Evolutionary conservation across 2,329 filamentous ascomycete genomes (phyloP), one percentile per base, ranked within the genome.

Genomic region (Spiromastix sp.): DNA sequence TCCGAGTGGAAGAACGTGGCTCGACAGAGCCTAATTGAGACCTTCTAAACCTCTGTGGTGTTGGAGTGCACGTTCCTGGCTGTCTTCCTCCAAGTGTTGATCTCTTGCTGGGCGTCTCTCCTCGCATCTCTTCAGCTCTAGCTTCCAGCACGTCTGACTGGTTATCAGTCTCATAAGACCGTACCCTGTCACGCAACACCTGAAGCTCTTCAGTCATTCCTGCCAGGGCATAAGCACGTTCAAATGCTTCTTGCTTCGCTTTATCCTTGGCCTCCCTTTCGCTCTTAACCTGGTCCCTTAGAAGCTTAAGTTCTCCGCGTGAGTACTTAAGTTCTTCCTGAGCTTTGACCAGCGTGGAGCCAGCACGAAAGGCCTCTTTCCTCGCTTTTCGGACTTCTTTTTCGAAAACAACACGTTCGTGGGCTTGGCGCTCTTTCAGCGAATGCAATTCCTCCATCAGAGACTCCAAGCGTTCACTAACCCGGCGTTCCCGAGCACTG

Each of bases 301-400:
- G 55, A 7, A 61, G 54, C 44, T 63, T 68, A 17, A 70, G 52
- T 41, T 68, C 67, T 1, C 46, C 49, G 39, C 57, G 58, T 4
- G 54, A 49, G 15, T 62, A 51, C 31, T 64, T 64, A 15, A 67
- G 42, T 39, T 67, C 62, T 39, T 75, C 71, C 46, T 75, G 70
- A 5, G 64, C 48, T 45, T 74, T 72, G 2, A 76, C 64, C 17
- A 74, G 43, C 2, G 60, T 58, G 2, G 71, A 72, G 5, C 69
- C 67, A 5, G 70, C 66, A 33, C 70, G 72, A 47, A 74, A 74
- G 1, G 71, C 70, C 45, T 75, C 71, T 49, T 75, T 76, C 12
- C 69, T 59, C 26, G 67, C 60, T 34, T 66, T 66, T 29, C 70
- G 59, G 20, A 74, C 61, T 46, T 76, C 72, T 42, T 74, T 74